These are phyloP conservation scores for Neofusicoccum kwambonambiense DNA, from an alignment of 2,329 filamentous ascomycete genomes.

Conservation along the genomic window DNA sequence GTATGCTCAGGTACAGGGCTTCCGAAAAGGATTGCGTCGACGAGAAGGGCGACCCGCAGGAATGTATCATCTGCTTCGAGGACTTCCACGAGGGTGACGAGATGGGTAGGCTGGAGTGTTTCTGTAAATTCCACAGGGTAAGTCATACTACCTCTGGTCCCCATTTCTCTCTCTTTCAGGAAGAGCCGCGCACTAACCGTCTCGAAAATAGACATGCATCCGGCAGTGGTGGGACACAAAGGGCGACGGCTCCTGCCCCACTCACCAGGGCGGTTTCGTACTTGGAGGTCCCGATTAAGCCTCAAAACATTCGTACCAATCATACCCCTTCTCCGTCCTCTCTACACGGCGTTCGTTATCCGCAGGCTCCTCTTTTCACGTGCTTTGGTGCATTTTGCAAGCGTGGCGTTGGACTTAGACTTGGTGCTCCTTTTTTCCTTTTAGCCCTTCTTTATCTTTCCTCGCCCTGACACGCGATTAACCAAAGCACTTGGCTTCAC, in stretches of 20 bases:
- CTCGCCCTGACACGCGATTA: too few species aligned
- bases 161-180: conserved; percentile 3
- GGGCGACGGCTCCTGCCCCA: conserved; percentile 58
- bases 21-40: conserved; percentile 64
- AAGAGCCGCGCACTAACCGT: background rate
- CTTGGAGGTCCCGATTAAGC: background rate
- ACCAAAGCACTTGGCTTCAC: too few species aligned
- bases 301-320: background rate
- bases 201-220: conserved; percentile 48
- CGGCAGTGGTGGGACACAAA: conserved; percentile 59
- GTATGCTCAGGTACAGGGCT: conserved; percentile 55
- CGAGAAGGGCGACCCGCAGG: conserved; percentile 51
- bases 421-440: background rate
- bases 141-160: background rate
- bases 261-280: conserved; percentile 48
- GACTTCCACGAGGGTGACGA: conserved; percentile 61
- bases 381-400: too few species aligned
- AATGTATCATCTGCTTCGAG: conserved; percentile 65
- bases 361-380: background rate
- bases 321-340: background rate
- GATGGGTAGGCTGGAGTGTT: conserved; percentile 60
- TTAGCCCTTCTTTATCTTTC: background rate
- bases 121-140: conserved; percentile 63
- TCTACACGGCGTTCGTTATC: background rate
- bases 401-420: too few species aligned